Evolutionary conservation across 139 green algal genomes (phyloP), one percentile per base, ranked within the genome.

Genomic region (Limnomonas spitsbergensis): DNA sequence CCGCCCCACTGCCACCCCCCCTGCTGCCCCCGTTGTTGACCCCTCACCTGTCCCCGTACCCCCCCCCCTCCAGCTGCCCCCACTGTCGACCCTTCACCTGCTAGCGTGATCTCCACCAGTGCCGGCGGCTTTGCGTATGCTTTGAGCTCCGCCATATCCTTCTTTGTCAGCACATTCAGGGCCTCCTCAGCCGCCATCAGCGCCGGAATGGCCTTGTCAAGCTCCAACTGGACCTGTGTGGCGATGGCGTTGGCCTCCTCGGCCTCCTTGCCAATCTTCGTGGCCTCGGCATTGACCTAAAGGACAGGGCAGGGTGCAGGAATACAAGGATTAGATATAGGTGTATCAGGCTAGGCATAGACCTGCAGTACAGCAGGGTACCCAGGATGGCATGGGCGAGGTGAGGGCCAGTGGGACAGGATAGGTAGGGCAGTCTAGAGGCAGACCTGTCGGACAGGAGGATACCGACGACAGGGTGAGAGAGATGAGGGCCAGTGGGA

Each of bases 131-230:
- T 96, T 47, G 90, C 86, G 80, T 96, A 96, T 24, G 91, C 89
- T 81, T 96, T 96, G 9, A 96, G 78, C 82, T 96, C 91, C 9
- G 76, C 81, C 69, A 96, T 88, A 81, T 96, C 92, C 83, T 95
- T 95, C 88, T 95, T 95, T 31, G 89, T 95, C 40, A 96, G 83
- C 78, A 94, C 90, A 68, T 94, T 91, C 52, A 96, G 83, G 7
- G 92, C 92, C 29, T 88, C 92, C 80, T 93, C 87, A 9, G 92
- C 91, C 7, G 87, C 88, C 52, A 76, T 78, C 40, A 96, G 86
- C 26, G 89, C 90, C 2, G 92, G 92, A 79, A 95, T 79, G 0
- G 92, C 92, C 80, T 93, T 91, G 73, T 94, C 92, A 71, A 96
- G 87, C 69, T 91, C 91, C 2, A 69, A 37, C 85, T 95, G 88